Evolutionary conservation across 306 rosid species (phyloP).

Genomic region (Rosa multiflora): DNA sequence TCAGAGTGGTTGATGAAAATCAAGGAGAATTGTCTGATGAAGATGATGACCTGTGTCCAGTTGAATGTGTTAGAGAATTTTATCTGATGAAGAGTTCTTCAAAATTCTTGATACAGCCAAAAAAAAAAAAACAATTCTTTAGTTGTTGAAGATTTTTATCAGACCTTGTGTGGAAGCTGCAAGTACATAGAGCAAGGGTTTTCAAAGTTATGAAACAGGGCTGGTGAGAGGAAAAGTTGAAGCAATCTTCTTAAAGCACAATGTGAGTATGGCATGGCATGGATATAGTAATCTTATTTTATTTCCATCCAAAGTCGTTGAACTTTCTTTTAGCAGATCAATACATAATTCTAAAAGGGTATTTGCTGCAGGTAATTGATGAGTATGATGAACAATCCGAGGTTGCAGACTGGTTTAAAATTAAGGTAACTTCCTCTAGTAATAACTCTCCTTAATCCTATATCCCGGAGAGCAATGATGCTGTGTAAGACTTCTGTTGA

Average conservation of each 20-base stretch:
- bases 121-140: constrained; percentile 28
- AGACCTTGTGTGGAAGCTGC: constrained; percentile 96
- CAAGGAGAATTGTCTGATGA: constrained; percentile 53
- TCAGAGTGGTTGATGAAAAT: constrained; percentile 42
- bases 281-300: background rate
- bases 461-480: no score
- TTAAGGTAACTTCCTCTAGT: no score
- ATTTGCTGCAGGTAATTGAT: background rate
- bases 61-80: constrained; percentile 62
- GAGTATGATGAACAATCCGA: no score
- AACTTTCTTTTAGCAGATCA: background rate
- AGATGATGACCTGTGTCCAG: constrained; percentile 91
- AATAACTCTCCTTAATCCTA: no score
- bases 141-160: constrained; percentile 85
- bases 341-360: constrained; percentile 1
- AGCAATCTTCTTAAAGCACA: constrained; percentile 84
- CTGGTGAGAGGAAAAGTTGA: constrained; percentile 73
- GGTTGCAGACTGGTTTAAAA: no score
- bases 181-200: constrained; percentile 91
- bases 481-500: no score
- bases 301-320: background rate
- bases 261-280: constrained; percentile 48
- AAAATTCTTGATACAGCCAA: no score
- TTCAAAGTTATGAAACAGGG: constrained; percentile 72
- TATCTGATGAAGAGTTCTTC: no score